phyloP scores from a whole-genome alignment of 2,329 filamentous ascomycete species.

The Ambrosiella xylebori region DNA sequence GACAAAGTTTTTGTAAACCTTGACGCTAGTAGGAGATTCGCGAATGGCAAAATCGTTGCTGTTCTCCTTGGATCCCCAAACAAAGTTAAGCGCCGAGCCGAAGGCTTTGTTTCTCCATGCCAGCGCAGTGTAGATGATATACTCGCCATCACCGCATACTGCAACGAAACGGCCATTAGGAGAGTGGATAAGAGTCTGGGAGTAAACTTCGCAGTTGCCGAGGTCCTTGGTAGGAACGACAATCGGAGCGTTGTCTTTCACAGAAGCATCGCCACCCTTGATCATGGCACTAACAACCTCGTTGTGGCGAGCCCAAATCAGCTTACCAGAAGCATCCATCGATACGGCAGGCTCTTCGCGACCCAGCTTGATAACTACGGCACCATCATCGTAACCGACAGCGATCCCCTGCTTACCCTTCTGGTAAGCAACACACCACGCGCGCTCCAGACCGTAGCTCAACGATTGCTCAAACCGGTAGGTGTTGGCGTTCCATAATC shows the following conservation, averaged over 20 bases:
- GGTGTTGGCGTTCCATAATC: conserved; percentile 97
- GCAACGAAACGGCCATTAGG: conserved; percentile 77
- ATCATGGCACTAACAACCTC: conserved; percentile 92
- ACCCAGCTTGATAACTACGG: conserved; percentile 94
- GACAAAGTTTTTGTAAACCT: conserved; percentile 95
- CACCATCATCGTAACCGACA: conserved; percentile 93
- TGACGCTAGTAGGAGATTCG: conserved; percentile 84
- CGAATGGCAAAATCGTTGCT: conserved; percentile 97
- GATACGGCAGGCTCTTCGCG: conserved; percentile 93
- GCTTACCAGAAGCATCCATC: conserved; percentile 90
- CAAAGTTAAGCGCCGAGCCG: conserved; percentile 86
- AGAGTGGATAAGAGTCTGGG: conserved; percentile 86
- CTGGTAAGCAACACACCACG: conserved; percentile 95
- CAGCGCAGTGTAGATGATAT: conserved; percentile 95
- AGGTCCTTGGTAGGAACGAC: conserved; percentile 83
- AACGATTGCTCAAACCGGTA: conserved; percentile 91
- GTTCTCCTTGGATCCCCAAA: conserved; percentile 92
- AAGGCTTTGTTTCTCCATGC: conserved; percentile 97
- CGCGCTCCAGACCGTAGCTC: conserved; percentile 87
- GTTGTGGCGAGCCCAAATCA: conserved; percentile 90
- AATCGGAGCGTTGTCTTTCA: conserved; percentile 83
- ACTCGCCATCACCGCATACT: conserved; percentile 85
- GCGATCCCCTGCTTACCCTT: conserved; percentile 87
- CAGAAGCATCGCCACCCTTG: conserved; percentile 62
- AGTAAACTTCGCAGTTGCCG: conserved; percentile 91